These are phyloP conservation scores for Backusella circina DNA, from an alignment of 192 early-diverging fungal species.

Conservation along the genomic window DNA sequence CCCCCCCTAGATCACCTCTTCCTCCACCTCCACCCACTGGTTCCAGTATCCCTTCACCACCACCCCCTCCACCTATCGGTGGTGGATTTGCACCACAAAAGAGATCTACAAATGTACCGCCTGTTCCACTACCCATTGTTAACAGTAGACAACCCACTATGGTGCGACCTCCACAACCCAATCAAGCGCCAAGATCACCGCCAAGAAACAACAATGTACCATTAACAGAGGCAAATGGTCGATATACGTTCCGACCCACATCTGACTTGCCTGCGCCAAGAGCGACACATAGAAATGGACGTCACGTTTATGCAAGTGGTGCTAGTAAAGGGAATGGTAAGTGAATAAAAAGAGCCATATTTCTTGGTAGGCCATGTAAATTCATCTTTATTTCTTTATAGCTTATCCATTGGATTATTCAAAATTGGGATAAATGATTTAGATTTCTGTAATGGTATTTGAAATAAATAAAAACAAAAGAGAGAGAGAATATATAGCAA, in stretches of 20 bases:
- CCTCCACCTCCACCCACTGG: slow-evolving; percentile 4
- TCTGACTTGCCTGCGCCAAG: slow-evolving; percentile 15
- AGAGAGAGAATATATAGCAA: no score
- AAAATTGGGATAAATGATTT: neutral
- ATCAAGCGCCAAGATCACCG: neutral
- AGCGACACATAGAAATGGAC: neutral
- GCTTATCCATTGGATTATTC: slow-evolving; percentile 14
- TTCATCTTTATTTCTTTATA: neutral
- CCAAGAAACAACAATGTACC: slow-evolving; percentile 3
- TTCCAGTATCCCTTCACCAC: neutral
- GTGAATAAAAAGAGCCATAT: neutral
- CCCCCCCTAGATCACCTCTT: neutral
- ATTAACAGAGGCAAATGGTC: slow-evolving; percentile 21
- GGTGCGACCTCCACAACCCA: neutral
- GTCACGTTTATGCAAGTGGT: slow-evolving; percentile 25
- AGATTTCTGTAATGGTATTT: neutral
- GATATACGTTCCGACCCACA: slow-evolving; percentile 23
- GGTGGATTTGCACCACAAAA: neutral
- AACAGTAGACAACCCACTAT: neutral
- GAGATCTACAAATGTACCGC: neutral
- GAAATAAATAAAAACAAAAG: no score
- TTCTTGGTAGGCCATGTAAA: no score
- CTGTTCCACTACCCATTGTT: neutral
- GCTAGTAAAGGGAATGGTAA: slow-evolving; percentile 23
- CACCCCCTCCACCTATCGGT: neutral